A percentile compares a stretch with the other conserved stretches of the same genome.
These are phyloP conservation scores for Stachybotrys chlorohalonatus DNA, from an alignment of 2,329 filamentous ascomycete genomes.

Conservation along the genomic window DNA sequence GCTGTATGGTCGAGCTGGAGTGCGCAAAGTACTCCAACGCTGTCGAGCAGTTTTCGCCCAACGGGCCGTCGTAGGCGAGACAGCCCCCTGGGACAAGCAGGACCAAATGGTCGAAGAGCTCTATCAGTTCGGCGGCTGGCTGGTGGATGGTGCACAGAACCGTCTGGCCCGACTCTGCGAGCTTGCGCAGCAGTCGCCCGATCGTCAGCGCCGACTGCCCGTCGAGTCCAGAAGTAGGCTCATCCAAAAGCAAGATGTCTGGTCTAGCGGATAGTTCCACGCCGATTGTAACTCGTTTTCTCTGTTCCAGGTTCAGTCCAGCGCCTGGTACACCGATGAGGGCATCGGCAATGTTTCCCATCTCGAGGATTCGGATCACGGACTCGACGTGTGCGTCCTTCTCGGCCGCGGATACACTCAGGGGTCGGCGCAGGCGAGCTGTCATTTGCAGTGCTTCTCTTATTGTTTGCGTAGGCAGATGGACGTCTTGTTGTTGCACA, in stretches of 20 bases:
- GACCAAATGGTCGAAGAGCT: slow-evolving; percentile 8
- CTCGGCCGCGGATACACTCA: slow-evolving; percentile 52
- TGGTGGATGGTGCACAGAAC: slow-evolving; percentile 34
- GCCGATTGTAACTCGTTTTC: slow-evolving; percentile 59
- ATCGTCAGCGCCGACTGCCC: slow-evolving; percentile 21
- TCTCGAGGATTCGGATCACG: slow-evolving; percentile 71
- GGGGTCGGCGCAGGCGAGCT: slow-evolving; percentile 60
- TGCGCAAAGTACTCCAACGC: background rate
- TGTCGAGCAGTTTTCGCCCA: background rate
- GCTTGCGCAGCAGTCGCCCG: slow-evolving; percentile 26
- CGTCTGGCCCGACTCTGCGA: slow-evolving; percentile 53
- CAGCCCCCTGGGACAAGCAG: slow-evolving; percentile 5
- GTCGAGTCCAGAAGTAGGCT: slow-evolving; percentile 45
- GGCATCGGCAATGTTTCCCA: slow-evolving; percentile 72
- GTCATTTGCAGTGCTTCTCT: slow-evolving; percentile 73
- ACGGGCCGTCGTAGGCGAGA: background rate
- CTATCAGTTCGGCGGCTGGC: slow-evolving; percentile 8
- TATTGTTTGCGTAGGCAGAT: slow-evolving; percentile 67
- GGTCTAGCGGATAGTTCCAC: slow-evolving; percentile 61
- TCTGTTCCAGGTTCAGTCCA: slow-evolving; percentile 36
- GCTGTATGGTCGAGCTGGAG: background rate
- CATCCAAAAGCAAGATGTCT: slow-evolving; percentile 56
- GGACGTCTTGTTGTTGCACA: slow-evolving; percentile 77
- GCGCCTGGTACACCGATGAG: slow-evolving; percentile 52
- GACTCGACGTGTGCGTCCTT: slow-evolving; percentile 61